Evolutionary conservation across 2,329 filamentous ascomycete genomes (phyloP).

Genomic region (Monosporascus sp.): DNA sequence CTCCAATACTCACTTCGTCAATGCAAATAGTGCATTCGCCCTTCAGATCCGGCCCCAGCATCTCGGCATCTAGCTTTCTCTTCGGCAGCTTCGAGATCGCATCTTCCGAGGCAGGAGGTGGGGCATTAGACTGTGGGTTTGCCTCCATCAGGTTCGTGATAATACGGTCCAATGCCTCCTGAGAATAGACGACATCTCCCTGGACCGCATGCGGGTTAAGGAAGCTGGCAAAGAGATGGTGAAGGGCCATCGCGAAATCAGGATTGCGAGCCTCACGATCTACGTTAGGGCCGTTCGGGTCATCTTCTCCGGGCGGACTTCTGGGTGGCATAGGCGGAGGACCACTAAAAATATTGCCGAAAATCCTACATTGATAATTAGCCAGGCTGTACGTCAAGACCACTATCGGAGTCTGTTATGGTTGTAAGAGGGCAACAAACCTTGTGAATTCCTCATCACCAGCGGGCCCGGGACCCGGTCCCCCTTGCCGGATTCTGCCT

Average conservation of each 20-base stretch:
- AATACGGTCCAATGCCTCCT: slow-evolving; percentile 86
- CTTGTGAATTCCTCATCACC: slow-evolving; percentile 41
- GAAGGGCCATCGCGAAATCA: slow-evolving; percentile 37
- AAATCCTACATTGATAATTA: slow-evolving; percentile 38
- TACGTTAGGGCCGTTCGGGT: slow-evolving; percentile 16
- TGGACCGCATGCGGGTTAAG: slow-evolving; percentile 49
- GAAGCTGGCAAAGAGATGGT: slow-evolving; percentile 48
- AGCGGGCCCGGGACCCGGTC: slow-evolving; percentile 12
- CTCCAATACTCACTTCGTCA: slow-evolving; percentile 69
- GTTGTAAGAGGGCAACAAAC: slow-evolving; percentile 32
- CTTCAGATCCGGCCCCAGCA: slow-evolving; percentile 62
- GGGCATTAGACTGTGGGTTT: slow-evolving; percentile 69
- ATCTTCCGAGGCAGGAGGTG: slow-evolving; percentile 71
- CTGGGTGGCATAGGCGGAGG: slow-evolving; percentile 27
- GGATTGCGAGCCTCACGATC: slow-evolving; percentile 13
- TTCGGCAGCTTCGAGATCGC: slow-evolving; percentile 72
- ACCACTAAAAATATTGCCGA: slow-evolving; percentile 40
- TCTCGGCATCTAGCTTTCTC: slow-evolving; percentile 62
- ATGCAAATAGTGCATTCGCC: slow-evolving; percentile 95
- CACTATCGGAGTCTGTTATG: not conserved
- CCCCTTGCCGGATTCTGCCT: slow-evolving; percentile 10
- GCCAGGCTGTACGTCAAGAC: slow-evolving; percentile 5
- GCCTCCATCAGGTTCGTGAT: slow-evolving; percentile 86
- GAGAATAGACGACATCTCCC: slow-evolving; percentile 83
- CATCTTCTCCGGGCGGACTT: slow-evolving; percentile 11